Evolutionary conservation across 1,284 basidiomycete species (phyloP), one percentile per base, ranked within the genome.

Genomic region (Veloboletus limbatus): DNA sequence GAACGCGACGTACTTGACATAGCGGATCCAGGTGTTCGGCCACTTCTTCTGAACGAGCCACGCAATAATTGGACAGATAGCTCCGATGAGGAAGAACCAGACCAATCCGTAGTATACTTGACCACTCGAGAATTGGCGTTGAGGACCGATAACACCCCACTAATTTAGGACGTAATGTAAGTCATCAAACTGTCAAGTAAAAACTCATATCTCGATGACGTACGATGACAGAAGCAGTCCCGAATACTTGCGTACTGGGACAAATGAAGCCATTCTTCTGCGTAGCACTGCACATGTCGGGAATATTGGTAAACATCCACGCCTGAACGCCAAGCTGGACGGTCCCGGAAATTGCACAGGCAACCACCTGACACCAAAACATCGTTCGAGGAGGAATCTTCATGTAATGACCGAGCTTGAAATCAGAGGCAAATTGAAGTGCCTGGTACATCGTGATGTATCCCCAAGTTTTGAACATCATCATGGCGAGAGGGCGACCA

Each of bases 1-100:
- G 11, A 10, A 25, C 16, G 17, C 7, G 3, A 54, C 62, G 28
- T 27, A 72, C 68, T 78, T 78, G 60, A 77, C 54, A 54, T 75
- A 76, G 28, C 72, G 70, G 40, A 74, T 57, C 48, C 68, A 56
- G 21, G 67, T 66, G 52, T 72, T 67, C 38, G 71, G 76, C 69
- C 67, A 78, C 52, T 58, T 67, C 39, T 63, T 56, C 21, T 68
- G 63, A 51, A 77, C 62, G 32, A 71, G 40, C 40, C 63, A 77
- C 10, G 64, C 65, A 17, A 67, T 43, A 20, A 72, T 16, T 0
- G 81, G 81, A 28, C 67, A 65, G n/a, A 73, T 14, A 18, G 73
- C 69, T 24, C 81, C 81, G 43, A 79, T 58, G 44, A 82, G 70
- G 76, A 84, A 84, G 62, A 76, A 77, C n/a, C n/a, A n/a, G n/a